Conservation (phyloP, 1,284 basidiomycete genomes). For the Puccinia hordei region DNA sequence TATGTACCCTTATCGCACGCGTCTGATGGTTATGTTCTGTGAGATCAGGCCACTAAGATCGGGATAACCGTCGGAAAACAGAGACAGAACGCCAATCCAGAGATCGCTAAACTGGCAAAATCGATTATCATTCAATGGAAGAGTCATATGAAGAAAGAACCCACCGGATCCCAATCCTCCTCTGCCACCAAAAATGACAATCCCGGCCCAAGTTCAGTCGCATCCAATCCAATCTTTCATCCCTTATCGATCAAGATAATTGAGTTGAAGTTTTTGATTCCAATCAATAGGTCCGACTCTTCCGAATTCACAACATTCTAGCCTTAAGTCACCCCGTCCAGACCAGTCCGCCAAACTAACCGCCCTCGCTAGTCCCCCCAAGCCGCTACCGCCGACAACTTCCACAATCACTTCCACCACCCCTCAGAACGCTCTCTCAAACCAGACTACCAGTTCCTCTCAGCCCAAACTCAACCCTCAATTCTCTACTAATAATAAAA, state of each 20-base stretch:
- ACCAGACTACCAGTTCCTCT: not conserved
- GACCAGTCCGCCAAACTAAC: not conserved
- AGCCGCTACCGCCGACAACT: not conserved
- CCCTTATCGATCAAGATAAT: too few relatives aligned
- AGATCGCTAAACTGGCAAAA: conserved; percentile 46
- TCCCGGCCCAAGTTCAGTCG: not conserved
- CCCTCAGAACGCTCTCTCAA: not conserved
- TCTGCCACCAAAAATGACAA: not conserved
- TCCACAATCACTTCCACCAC: not conserved
- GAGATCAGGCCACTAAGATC: conserved; percentile 38
- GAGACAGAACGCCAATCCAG: conserved; percentile 35
- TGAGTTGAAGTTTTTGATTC: too few relatives aligned
- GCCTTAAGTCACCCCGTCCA: conserved; percentile 13
- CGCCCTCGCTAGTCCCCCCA: not conserved
- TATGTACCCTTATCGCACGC: too few relatives aligned
- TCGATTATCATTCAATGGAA: conserved; percentile 44
- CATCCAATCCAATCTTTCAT: too few relatives aligned
- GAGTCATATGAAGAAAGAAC: conserved; percentile 30
- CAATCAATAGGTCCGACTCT: conserved; percentile 37
- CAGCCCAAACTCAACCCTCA: not conserved
- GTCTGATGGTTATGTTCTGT: not conserved
- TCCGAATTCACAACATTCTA: not conserved
- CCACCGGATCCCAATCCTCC: not conserved
- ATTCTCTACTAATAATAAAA: not conserved
- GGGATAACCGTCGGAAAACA: conserved; percentile 44